Percentiles rank a stretch among this genome's conserved stretches.
Evolutionary conservation across 2,329 filamentous ascomycete species (phyloP).

Genomic region (Pseudogymnoascus sp.): DNA sequence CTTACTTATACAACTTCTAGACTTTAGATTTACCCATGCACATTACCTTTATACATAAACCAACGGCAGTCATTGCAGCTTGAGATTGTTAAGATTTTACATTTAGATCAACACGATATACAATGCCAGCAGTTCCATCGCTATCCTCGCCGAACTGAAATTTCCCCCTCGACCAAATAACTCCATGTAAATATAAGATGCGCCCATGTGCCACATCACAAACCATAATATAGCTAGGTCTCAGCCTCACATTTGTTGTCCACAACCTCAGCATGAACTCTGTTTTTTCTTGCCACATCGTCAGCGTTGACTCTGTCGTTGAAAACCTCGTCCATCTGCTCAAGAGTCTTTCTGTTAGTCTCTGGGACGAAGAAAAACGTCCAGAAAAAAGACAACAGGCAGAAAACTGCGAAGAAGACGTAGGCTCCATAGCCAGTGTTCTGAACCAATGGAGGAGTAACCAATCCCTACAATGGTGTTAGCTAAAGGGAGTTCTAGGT

Average conservation of each 20-base stretch:
- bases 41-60: not conserved
- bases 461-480: constrained; percentile 36
- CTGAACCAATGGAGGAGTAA: constrained; percentile 56
- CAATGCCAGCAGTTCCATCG: not conserved
- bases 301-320: constrained; percentile 9
- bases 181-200: not conserved
- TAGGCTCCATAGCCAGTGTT: constrained; percentile 51
- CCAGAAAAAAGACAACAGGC: constrained; percentile 41
- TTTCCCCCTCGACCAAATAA: not conserved
- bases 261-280: not conserved
- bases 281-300: not conserved
- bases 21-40: not conserved
- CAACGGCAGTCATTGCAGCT: not conserved
- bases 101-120: not conserved
- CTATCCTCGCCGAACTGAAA: not conserved
- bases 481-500: not conserved
- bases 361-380: constrained; percentile 50
- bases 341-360: constrained; percentile 46
- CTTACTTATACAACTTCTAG: not conserved
- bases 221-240: not conserved
- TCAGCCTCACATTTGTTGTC: not conserved
- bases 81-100: not conserved
- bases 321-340: constrained; percentile 43
- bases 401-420: constrained; percentile 48
- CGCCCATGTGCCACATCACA: not conserved